These are phyloP conservation scores for Botrytis elliptica DNA, from an alignment of 2,329 filamentous ascomycete genomes.

Conservation along the genomic window DNA sequence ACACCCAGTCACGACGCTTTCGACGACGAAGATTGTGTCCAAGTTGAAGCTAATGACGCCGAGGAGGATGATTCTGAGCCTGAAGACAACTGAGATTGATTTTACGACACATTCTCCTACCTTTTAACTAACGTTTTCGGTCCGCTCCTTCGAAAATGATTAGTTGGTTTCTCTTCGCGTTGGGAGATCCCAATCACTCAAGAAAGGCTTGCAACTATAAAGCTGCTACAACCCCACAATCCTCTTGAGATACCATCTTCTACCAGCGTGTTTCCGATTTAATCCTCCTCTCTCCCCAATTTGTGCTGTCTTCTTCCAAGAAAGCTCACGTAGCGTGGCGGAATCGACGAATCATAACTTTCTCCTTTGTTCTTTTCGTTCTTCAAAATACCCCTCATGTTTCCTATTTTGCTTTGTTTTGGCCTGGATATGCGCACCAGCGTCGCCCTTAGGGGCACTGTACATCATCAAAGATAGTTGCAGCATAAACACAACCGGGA, in stretches of 20 bases:
- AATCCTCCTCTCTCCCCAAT: neutral
- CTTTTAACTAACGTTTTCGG: neutral
- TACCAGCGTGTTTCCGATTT: neutral
- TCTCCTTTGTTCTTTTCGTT: neutral
- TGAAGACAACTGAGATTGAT: neutral
- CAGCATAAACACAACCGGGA: slow-evolving; percentile 9
- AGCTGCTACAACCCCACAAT: neutral
- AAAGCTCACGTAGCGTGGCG: neutral
- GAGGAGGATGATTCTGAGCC: neutral
- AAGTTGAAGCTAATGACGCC: neutral
- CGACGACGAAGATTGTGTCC: neutral
- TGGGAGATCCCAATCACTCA: neutral
- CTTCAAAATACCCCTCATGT: neutral
- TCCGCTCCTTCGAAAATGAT: neutral
- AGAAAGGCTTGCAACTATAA: neutral
- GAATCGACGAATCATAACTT: neutral
- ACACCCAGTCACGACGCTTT: neutral
- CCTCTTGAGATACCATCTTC: neutral
- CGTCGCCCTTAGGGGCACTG: slow-evolving; percentile 12
- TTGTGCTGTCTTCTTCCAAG: neutral
- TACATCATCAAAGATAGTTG: slow-evolving; percentile 9
- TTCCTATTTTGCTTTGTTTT: slow-evolving; percentile 3
- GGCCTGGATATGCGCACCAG: neutral
- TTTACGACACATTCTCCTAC: neutral
- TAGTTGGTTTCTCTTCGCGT: neutral